Conservation (phyloP, 352 stramenopile genomes). For the Phytophthora ohioensis region DNA sequence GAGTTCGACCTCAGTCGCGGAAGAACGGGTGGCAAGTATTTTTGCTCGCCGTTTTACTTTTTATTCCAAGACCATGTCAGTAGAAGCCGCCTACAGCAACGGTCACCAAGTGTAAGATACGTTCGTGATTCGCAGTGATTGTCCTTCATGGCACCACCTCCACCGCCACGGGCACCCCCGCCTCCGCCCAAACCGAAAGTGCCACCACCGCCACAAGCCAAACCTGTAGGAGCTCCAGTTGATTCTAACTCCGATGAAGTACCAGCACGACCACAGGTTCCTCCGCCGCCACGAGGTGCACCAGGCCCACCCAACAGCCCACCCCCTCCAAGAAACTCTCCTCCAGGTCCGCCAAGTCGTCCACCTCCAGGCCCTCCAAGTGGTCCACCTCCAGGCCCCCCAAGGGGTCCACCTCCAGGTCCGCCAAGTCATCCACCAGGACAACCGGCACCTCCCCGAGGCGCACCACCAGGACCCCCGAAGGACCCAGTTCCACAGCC, state of each 20-base stretch:
- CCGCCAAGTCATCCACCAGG: conserved; percentile 24
- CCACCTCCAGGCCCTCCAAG: conserved; percentile 23
- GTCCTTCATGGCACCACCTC: conserved; percentile 30
- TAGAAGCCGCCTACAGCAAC: conserved; percentile 1
- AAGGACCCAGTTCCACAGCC: conserved; percentile 58
- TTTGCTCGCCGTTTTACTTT: conserved; percentile 12
- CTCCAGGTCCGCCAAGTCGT: conserved; percentile 5
- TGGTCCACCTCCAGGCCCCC: conserved; percentile 38
- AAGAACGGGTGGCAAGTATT: conserved; percentile 14
- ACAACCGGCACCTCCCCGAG: conserved; percentile 48
- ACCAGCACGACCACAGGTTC: conserved; percentile 3
- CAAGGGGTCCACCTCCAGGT: conserved; percentile 29
- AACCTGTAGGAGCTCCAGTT: conserved; percentile 4
- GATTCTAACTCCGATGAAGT: not conserved
- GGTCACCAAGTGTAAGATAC: conserved; percentile 32
- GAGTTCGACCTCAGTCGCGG: not conserved
- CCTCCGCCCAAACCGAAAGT: conserved; percentile 32
- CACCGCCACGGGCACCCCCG: conserved; percentile 28
- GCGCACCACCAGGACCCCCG: conserved; percentile 57
- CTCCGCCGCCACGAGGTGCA: not conserved
- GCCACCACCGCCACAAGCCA: conserved; percentile 24
- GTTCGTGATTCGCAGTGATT: not conserved
- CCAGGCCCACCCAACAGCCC: conserved; percentile 13
- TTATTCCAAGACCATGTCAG: conserved; percentile 17
- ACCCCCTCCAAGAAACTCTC: not conserved